Evolutionary conservation across 768 basidiomycete species (phyloP), one percentile per base, ranked within the genome.

Genomic region (Postia placenta): DNA sequence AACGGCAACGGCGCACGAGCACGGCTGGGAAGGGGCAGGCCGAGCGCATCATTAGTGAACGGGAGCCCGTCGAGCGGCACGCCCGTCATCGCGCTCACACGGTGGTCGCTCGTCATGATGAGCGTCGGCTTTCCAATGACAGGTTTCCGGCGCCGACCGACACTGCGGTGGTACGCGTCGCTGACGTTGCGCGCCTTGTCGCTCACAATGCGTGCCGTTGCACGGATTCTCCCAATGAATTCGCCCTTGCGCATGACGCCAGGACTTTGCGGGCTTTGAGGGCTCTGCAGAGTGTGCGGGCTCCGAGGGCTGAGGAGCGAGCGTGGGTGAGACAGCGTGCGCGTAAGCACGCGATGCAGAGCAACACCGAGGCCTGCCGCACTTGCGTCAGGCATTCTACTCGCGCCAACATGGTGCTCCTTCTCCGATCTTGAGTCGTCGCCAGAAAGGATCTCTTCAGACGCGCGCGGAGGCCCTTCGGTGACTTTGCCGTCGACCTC

Each of bases 171-270:
- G 61, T 25, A 69, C 56, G 7, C 59, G 48, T 64, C 67, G 37
- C 66, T 64, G 28, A 67, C 67, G 11, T 65, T 65, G 22, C 65
- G 65, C 55, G 75, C 79, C 61, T 72, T 80, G 59, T 81, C 75
- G 68, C 85, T 87, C 52, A 86, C 84, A 38, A 79, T 74, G 48
- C 86, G 73, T 27, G 84, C 80, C 2, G 83, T 83, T 42, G 79
- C 72, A 53, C 69, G 76, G 37, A 88, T 73, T 61, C 70, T 75
- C n/a, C 74, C 72, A 45, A 87, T 55, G 58, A 88, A 87, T 59
- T 86, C 83, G 15, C 69, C 72, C 63, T 87, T 89, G 61, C 74
- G 82, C 75, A 87, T 81, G 33, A 83, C 71, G 7, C 74, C 76
- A 6, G 82, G 74, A 49, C 73, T 76, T 38, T 56, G 62, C 43